Evolutionary conservation across 2,329 filamentous ascomycete species (phyloP), one percentile per base, ranked within the genome.

Genomic region (Cladosporium sp.): DNA sequence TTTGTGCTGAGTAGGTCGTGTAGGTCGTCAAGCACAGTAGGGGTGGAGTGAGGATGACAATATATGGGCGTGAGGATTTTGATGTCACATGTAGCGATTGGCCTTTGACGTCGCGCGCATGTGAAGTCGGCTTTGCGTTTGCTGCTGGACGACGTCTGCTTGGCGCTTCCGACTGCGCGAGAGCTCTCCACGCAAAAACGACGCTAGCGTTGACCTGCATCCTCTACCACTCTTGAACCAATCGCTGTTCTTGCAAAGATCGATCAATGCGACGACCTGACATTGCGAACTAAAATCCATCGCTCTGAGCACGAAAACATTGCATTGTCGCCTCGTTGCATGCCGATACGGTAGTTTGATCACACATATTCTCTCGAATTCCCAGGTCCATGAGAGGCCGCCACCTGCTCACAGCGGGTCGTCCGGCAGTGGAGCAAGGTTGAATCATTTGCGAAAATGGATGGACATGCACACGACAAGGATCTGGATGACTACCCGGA

Each of bases 401-500:
- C 37, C 29, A 13, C n/a, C 45, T 41, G 38, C 24, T 22, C 19
- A 34, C 24, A 8, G 24, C 30, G 45, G 45, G 29, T 15, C 37
- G 8, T 19, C 18, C 29, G 18, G 18, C 20, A 18, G 30, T 32
- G 17, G 37, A 41, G 37, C 37, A 40, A 27, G 37, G 37, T 18
- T 48, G 45, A 41, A 12, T 5, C 15, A 4, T 7, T 13, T 27
- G 37, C 15, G 17, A 41, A 3, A 12, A 48, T 48, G 45, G 37
- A 40, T 12, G 37, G n/a, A 8, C 45, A 32, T 2, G 30, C 30
- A n/a, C 24, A 17, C 12, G 27, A 22, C 6, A 18, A 41, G n/a
- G 37, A 48, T 34, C 24, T 37, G 8, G 40, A 41, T 7, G 45
- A 48, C 18, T 48, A 48, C 12, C 45, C 45, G 29, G 45, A 48